Percentiles rank a stretch among this genome's conserved stretches.
Evolutionary conservation across 2,329 filamentous ascomycete genomes (phyloP).

Genomic region (Trichophaea hybrida): DNA sequence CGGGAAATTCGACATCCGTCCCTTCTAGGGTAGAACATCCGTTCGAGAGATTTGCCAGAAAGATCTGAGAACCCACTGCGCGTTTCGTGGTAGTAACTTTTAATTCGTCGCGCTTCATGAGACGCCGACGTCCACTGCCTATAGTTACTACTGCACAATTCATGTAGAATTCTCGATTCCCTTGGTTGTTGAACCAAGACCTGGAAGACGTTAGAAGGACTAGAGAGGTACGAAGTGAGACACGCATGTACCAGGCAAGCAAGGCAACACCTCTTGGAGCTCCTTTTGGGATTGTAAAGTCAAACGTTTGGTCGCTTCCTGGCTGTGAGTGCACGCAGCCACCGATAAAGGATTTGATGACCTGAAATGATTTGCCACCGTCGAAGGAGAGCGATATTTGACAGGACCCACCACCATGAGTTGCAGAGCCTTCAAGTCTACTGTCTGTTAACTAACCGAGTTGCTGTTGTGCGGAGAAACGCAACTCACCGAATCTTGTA

Average conservation of each 20-base stretch:
- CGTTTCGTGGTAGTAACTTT: slow-evolving; percentile 9
- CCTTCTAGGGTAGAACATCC: slow-evolving; percentile 42
- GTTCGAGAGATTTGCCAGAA: slow-evolving; percentile 50
- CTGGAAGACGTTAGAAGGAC: slow-evolving; percentile 28
- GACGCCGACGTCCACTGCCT: slow-evolving; percentile 29
- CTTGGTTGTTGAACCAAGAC: slow-evolving; percentile 63
- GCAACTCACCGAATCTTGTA: background rate
- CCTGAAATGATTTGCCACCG: slow-evolving; percentile 4
- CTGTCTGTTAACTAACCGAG: background rate
- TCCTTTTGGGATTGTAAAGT: slow-evolving; percentile 8
- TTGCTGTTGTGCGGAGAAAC: background rate
- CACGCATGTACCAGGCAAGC: slow-evolving; percentile 2
- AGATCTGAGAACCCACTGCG: slow-evolving; percentile 42
- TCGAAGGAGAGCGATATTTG: slow-evolving; percentile 9
- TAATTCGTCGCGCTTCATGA: slow-evolving; percentile 29
- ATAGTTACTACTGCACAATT: slow-evolving; percentile 63
- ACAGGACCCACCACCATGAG: slow-evolving; percentile 10
- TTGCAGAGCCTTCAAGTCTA: slow-evolving; percentile 9
- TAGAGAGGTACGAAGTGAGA: background rate
- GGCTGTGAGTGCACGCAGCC: slow-evolving; percentile 2
- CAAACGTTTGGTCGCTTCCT: slow-evolving; percentile 2
- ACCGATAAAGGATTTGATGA: slow-evolving; percentile 29
- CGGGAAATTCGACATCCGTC: slow-evolving; percentile 48
- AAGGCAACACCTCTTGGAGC: slow-evolving; percentile 5
- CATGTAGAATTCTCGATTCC: slow-evolving; percentile 78